Base-by-base conservation (phyloP, 306 rosid genomes). In the Crotalaria pallida region DNA sequence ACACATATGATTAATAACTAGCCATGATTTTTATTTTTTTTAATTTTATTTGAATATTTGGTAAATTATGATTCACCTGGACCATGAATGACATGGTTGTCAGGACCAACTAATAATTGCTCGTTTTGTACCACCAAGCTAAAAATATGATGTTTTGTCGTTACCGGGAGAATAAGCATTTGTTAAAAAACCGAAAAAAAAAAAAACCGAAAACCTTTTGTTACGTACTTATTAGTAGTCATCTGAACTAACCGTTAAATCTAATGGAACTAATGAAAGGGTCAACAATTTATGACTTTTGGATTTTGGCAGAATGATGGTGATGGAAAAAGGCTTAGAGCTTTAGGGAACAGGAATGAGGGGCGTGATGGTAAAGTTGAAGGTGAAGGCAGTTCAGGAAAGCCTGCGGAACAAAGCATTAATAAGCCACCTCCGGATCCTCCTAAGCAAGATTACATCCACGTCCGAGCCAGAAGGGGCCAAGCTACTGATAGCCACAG, bases 371-470 rank as follows among this genome's bases (percentile, higher is more conserved):
- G 80, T 27, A 84, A 88, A 82, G 81, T 72, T 56, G 92, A 86
- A 80, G 78, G 67, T 69, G 92, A 92, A 81, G 78, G 47, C 81
- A 81, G 88, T 79, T 84, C 96, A 77, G 94, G 89, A 77, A 89
- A 84, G 87, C 84, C 75, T 33, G 89, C 79, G 72, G 84, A 81
- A 53, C 79, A 81, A 76, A 76, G 58, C 47, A 57, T 82, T 49
- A 83, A 89, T n/a, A n/a, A n/a, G 80, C 83, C 87, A 74, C 64
- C 87, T 56, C 70, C 84, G 0, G 96, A 92, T 43, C 87, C 96
- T 73, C 91, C 92, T 27, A 27, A 27, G 31, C 31, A 27, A 27
- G 31, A 27, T 27, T 27, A 27, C 31, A 27, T 27, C 31, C 31
- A 1, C 5, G 31, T 27, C 5, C 5, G 31, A 2, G 31, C 31